Evolutionary conservation across 345 rosid species (phyloP), one percentile per base, ranked within the genome.

Genomic region (Citropsis articulata): DNA sequence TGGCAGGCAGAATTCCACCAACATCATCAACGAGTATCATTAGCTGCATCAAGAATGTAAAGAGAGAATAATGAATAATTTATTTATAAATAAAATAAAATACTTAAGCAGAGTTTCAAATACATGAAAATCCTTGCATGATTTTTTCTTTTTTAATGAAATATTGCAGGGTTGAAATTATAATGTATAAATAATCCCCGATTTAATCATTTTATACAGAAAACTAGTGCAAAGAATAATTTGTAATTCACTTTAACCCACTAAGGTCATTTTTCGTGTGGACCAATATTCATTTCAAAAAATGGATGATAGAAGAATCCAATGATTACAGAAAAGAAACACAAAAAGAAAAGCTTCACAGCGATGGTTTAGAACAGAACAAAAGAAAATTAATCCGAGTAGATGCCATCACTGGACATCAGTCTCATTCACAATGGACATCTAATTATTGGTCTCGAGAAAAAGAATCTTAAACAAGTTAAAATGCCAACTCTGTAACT

Each of bases 11-110:
- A 57, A 91, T 18, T 77, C 94, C 94, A 79, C 98, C 98, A 66
- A 77, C 93, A 78, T 93, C 87, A 79, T 94, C 97, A 75, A 93
- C 98, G 18, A 94, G 79, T 75, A 94, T 91, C 98, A 94, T 94
- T 69, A 94, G 92, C 97, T 94, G 93, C 88, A 74, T 14, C 56
- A 63, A 76, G 61, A 69, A 33, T 19, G 25, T 42, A 25, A 38
- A 36, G 27, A 63, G 19, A 63, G 48, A 55, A 18, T 14, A 64
- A 16, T 19, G 6, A 75, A 60, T 21, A 73, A 24, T 22, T 8
- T 61, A 60, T 30, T 8, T 18, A 53, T 19, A 61, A 61, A 53
- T 22, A 56, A 8, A 81, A 2, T 65, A 27, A 19, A 69, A 27
- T 48, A 19, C 36, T 45, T 16, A 33, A 16, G 38, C 42, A 62